Percentiles rank a stretch among this genome's conserved stretches.
These are phyloP conservation scores for Cladosporium sp. DNA, from an alignment of 2,329 filamentous ascomycete genomes.

Conservation along the genomic window DNA sequence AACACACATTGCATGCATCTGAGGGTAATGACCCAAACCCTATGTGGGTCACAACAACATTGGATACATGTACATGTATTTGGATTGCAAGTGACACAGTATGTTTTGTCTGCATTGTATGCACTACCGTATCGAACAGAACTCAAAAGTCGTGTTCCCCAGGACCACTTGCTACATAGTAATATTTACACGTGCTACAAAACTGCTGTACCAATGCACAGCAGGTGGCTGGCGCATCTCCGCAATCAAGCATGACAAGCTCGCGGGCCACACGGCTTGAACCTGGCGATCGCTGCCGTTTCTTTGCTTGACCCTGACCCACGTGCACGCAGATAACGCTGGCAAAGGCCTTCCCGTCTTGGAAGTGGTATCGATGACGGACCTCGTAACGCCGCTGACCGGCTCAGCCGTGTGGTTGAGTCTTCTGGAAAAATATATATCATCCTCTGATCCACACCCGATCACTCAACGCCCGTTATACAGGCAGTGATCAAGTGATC, in stretches of 20 bases:
- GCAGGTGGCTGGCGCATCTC: neutral
- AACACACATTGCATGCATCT: too few relatives aligned
- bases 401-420: neutral
- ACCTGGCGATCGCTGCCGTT: neutral
- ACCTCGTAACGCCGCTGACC: neutral
- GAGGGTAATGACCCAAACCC: too few relatives aligned
- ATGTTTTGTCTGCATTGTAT: too few relatives aligned
- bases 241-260: conserved; percentile 4
- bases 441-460: neutral
- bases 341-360: neutral
- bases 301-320: neutral
- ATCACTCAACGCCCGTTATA: neutral
- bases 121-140: too few relatives aligned
- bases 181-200: too few relatives aligned
- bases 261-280: neutral
- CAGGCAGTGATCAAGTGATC: neutral
- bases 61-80: too few relatives aligned
- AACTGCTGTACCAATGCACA: too few relatives aligned
- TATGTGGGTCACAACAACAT: too few relatives aligned
- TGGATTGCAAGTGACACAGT: too few relatives aligned
- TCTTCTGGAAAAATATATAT: neutral
- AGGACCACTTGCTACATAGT: too few relatives aligned
- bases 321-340: conserved; percentile 12
- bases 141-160: too few relatives aligned
- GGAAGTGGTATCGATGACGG: too few relatives aligned